Evolutionary conservation across 2,329 filamentous ascomycete genomes (phyloP), one percentile per base, ranked within the genome.

Genomic region (Dactylellina cionopaga): DNA sequence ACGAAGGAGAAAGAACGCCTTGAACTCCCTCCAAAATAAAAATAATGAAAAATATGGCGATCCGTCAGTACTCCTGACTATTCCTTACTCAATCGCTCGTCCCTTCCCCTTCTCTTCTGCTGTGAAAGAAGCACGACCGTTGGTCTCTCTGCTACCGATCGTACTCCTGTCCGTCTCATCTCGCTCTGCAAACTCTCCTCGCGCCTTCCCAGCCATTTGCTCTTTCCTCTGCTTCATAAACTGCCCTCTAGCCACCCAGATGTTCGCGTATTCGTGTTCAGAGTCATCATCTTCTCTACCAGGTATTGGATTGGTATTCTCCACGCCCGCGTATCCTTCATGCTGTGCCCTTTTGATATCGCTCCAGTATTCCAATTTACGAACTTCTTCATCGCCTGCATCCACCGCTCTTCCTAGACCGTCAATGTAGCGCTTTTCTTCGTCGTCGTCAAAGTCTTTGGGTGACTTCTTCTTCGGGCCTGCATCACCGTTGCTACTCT

Each of bases 291-390:
- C 56, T 2, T 49, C 33, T 13, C 13, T 27, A 11, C 39, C 24
- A 9, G 44, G 41, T 17, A 25, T 54, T 2, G 7, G 5, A 22
- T 43, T 49, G 47, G 24, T 33, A 31, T 66, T 65, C 15, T 65
- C 62, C n/a, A 73, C 54, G 2, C 69, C 69, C 4, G 6, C 60
- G 24, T 73, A 73, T 2, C 69, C 69, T 27, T 65, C 52, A 11
- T 66, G 37, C 35, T 73, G 43, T 13, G 55, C 88, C 13, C 85
- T 85, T 79, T 88, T 91, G 74, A 92, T 87, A 78, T 96, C 91
- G 78, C 90, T 93, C 89, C 94, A 96, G 79, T 92, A 96, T 54
- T 96, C 92, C 5, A 96, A 83, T 70, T 86, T 89, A 65, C 88
- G 88, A 52, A 96, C 89, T 78, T 96, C 91, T 76, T 89, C 88